Percentiles rank a stretch among this genome's conserved stretches.
phyloP scores from a whole-genome alignment of 2,329 filamentous ascomycete species.

The Epichloe scottii region DNA sequence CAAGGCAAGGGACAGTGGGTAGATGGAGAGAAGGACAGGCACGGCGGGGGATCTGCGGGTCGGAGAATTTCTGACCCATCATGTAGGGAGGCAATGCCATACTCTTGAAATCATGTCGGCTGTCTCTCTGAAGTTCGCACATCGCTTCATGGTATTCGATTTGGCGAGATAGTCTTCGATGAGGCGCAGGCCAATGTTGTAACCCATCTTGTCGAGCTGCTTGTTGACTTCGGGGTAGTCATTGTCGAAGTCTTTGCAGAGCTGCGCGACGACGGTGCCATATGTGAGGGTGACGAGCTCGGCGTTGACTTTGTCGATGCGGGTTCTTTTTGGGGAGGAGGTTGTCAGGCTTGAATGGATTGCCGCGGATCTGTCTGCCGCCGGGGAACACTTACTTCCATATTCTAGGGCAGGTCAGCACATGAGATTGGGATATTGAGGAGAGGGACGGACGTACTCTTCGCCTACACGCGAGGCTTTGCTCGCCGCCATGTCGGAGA shows the following conservation, averaged over 20 bases:
- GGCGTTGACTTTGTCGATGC: conserved; percentile 95
- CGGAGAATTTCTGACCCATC: no score
- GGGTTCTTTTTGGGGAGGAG: conserved; percentile 59
- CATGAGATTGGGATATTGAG: neutral
- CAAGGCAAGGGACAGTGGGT: neutral
- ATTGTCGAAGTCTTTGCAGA: conserved; percentile 91
- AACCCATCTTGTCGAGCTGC: conserved; percentile 97
- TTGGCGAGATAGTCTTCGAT: conserved; percentile 98
- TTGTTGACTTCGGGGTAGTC: conserved; percentile 95
- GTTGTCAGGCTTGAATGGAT: conserved; percentile 15
- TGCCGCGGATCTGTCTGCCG: neutral
- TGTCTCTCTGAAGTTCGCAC: conserved; percentile 86
- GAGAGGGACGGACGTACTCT: conserved; percentile 34
- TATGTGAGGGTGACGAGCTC: conserved; percentile 96
- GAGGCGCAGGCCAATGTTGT: conserved; percentile 90
- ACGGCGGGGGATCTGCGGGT: neutral
- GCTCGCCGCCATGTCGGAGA: conserved; percentile 38
- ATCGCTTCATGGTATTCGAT: conserved; percentile 77
- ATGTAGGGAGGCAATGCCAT: conserved; percentile 5
- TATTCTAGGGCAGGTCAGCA: conserved; percentile 46
- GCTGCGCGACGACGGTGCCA: conserved; percentile 89
- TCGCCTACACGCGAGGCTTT: conserved; percentile 50
- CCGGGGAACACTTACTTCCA: conserved; percentile 63
- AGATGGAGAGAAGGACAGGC: neutral
- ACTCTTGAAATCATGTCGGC: conserved; percentile 95